Percentiles rank a stretch among this genome's conserved stretches.
Evolutionary conservation across 495 filamentous ascomycete species (phyloP).

Genomic region (Aspergillus olivimuriae): DNA sequence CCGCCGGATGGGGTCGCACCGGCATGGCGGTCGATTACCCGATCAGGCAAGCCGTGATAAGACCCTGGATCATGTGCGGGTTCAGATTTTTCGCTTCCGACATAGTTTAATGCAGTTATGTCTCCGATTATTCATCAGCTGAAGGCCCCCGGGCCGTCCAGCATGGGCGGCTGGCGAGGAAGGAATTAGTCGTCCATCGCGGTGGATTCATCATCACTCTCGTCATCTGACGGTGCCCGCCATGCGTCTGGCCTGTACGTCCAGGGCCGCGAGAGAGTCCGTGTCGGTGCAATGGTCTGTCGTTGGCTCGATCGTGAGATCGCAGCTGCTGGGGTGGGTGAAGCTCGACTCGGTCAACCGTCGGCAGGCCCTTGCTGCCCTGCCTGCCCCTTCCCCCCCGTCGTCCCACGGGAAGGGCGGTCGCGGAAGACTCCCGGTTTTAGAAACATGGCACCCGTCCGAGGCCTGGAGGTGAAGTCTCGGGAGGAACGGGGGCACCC

Average conservation of each 20-base stretch:
- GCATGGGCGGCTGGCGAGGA: too few species aligned
- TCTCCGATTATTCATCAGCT: not conserved
- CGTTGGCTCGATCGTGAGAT: too few species aligned
- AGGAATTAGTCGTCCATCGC: not conserved
- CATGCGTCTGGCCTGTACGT: too few species aligned
- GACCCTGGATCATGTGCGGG: slow-evolving; percentile 10
- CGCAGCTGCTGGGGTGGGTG: too few species aligned
- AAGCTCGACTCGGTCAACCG: too few species aligned
- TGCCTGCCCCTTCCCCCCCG: too few species aligned
- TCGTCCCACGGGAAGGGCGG: too few species aligned
- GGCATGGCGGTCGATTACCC: not conserved
- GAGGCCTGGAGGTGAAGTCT: not conserved
- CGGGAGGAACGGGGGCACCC: not conserved
- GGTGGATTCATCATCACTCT: not conserved
- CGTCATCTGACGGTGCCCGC: not conserved
- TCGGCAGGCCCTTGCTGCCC: too few species aligned
- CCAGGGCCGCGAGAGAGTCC: too few species aligned
- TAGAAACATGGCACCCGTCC: not conserved
- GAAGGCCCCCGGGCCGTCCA: not conserved
- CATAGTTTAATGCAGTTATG: not conserved
- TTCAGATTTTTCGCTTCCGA: slow-evolving; percentile 6
- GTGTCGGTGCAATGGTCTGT: too few species aligned
- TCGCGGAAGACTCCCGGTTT: not conserved
- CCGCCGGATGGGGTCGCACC: not conserved
- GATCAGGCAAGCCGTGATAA: slow-evolving; percentile 7